Conservation (phyloP, 1,284 basidiomycete genomes). For the Pisolithus thermaeus region DNA sequence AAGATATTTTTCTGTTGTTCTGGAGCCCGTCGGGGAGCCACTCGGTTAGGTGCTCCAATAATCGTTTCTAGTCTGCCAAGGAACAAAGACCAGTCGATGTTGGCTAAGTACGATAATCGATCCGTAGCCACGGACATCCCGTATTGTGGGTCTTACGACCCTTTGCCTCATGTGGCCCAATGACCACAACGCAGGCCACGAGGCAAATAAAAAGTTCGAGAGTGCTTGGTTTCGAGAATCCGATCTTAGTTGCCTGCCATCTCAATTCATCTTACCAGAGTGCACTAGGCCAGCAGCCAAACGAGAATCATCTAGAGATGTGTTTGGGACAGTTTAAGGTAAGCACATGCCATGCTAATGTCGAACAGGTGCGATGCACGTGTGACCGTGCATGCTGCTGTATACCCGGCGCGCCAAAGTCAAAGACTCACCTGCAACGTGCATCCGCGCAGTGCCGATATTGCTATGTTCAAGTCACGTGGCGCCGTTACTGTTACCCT, state of each 20-base stretch:
- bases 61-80: too few relatives aligned
- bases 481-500: constrained; percentile 7
- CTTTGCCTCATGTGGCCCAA: neutral
- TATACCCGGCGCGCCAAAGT: constrained; percentile 1
- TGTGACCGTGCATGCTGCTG: neutral
- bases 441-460: constrained; percentile 28
- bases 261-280: too few relatives aligned
- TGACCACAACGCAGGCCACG: neutral
- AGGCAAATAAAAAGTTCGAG: neutral
- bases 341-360: neutral
- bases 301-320: too few relatives aligned
- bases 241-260: neutral
- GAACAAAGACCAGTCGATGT: too few relatives aligned
- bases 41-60: too few relatives aligned
- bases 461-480: constrained; percentile 34
- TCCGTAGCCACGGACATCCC: neutral
- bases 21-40: too few relatives aligned
- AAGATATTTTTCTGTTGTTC: too few relatives aligned
- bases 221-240: neutral
- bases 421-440: constrained; percentile 21
- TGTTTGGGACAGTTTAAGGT: neutral
- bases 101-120: neutral
- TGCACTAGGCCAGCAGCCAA: too few relatives aligned
- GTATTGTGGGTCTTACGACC: neutral
- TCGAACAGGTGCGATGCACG: neutral